Evolutionary conservation across 2,329 filamentous ascomycete species (phyloP), one percentile per base, ranked within the genome.

Genomic region (Podosphaera leucotricha): DNA sequence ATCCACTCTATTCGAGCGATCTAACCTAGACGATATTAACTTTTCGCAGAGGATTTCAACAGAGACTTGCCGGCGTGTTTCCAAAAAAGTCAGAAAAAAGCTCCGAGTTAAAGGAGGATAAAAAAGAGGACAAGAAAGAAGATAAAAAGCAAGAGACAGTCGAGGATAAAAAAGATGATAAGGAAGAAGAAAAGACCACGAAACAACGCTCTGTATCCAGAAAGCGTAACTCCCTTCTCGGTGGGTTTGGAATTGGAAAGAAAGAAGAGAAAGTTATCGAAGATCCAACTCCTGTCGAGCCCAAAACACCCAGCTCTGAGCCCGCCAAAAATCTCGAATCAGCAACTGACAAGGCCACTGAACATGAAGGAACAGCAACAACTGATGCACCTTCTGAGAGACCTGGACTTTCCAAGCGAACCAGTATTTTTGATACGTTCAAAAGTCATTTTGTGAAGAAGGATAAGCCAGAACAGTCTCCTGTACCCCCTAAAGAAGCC

Each of bases 81-180:
- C 75, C 77, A 62, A 94, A 94, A 75, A 84, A 90, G 72, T 65
- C 72, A 57, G 83, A 86, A 69, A 72, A 81, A 44, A 15, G 6
- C 8, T 35, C 18, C 13, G 28, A 43, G n/a, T n/a, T n/a, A n/a
- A n/a, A n/a, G n/a, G n/a, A n/a, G 6, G 16, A 26, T 11, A 38
- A 38, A 15, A 24, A 44, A 10, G 43, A 58, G 40, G n/a, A n/a
- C n/a, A 50, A 54, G 47, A 56, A 58, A 46, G 52, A 54, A 24
- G 57, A 56, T 26, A 55, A 55, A 28, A 55, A 54, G 35, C 40
- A 55, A 51, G 62, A 65, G 46, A 56, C 62, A 45, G 62, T 61
- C 20, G 56, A 58, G 26, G 49, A 53, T 15, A 52, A 56, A 56
- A 55, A 54, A 11, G 52, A 54, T 26, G 43, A 60, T 46, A 70